A percentile compares a stretch with the other conserved stretches of the same genome.
These are phyloP conservation scores for Boletales sp. DNA, from an alignment of 768 basidiomycete genomes.

Conservation along the genomic window DNA sequence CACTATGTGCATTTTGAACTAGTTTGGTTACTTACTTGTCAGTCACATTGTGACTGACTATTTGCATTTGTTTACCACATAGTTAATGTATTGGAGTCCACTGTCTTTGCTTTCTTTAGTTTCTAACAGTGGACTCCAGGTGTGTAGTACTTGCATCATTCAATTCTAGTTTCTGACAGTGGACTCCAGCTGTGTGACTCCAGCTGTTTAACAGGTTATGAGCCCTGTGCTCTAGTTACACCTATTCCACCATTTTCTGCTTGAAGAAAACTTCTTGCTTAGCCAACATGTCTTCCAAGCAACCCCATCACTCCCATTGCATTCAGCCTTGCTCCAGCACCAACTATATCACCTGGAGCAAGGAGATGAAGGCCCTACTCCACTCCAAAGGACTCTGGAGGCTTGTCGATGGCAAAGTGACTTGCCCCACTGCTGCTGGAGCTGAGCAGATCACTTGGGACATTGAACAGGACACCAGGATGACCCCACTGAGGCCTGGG, in stretches of 20 bases:
- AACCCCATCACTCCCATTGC: background rate
- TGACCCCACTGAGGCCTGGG: background rate
- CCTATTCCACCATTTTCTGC: background rate
- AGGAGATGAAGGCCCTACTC: conserved; percentile 3
- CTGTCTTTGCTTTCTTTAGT: no score
- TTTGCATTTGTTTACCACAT: no score
- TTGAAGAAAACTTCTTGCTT: background rate
- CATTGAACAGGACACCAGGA: conserved; percentile 4
- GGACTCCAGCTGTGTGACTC: background rate
- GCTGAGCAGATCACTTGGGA: background rate
- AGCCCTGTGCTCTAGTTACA: background rate
- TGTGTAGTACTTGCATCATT: no score
- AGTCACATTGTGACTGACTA: no score
- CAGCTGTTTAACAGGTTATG: background rate
- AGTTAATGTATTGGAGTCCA: no score
- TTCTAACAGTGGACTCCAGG: no score
- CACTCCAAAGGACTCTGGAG: conserved; percentile 1
- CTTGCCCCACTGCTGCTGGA: background rate
- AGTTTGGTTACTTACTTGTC: no score
- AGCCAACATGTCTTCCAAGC: background rate
- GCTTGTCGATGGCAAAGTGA: background rate
- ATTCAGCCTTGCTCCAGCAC: background rate
- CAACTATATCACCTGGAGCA: conserved; percentile 3
- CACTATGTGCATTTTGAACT: no score
- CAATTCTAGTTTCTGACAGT: no score